A percentile compares a stretch with the other conserved stretches of the same genome.
These are phyloP conservation scores for Lobosporangium transversale DNA, from an alignment of 192 early-diverging fungal species.

Conservation along the genomic window DNA sequence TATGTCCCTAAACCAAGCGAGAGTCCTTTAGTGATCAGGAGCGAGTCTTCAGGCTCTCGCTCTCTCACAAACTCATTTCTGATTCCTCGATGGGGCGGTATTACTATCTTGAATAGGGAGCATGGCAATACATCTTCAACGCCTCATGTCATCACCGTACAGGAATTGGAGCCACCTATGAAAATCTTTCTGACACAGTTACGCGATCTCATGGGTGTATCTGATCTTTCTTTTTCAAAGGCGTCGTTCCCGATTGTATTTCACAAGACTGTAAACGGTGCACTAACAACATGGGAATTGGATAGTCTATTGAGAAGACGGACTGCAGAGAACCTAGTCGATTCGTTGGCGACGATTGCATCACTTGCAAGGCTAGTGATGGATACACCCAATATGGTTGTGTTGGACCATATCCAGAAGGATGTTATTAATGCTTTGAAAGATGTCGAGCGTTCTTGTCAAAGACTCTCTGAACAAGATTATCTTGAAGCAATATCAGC, in stretches of 20 bases:
- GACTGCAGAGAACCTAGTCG: conserved; percentile 75
- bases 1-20: conserved; percentile 80
- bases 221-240: conserved; percentile 48
- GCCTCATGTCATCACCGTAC: conserved; percentile 44
- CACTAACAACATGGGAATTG: conserved; percentile 85
- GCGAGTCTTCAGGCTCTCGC: conserved; percentile 56
- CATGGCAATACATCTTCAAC: conserved; percentile 3
- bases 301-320: conserved; percentile 79
- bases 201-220: conserved; percentile 84
- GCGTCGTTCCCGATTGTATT: conserved; percentile 38
- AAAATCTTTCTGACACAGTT: conserved; percentile 84
- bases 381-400: conserved; percentile 92
- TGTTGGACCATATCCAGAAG: conserved; percentile 84
- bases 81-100: conserved; percentile 96
- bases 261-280: conserved; percentile 56
- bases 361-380: conserved; percentile 82
- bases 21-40: conserved; percentile 77
- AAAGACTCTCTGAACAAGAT: conserved; percentile 42
- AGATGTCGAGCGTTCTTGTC: conserved; percentile 33
- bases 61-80: conserved; percentile 80
- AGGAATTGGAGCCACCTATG: conserved; percentile 79
- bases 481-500: conserved; percentile 63
- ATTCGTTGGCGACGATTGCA: conserved; percentile 79
- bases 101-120: conserved; percentile 75
- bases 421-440: conserved; percentile 61